phyloP scores from a whole-genome alignment of 352 stramenopile genomes.

The Blastocystis sp. region DNA sequence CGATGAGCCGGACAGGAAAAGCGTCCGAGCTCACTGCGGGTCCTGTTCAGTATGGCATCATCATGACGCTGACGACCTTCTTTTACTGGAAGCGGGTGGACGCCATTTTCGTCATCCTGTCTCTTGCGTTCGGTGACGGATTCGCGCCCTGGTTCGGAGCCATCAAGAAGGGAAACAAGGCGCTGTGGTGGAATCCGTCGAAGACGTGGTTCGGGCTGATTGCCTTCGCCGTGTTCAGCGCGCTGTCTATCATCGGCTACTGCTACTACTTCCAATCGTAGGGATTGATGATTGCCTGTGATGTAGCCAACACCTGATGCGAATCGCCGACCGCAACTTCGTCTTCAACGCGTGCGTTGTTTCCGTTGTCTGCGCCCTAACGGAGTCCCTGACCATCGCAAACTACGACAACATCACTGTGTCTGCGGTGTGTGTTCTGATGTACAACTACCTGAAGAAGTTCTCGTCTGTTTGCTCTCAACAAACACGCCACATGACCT shows the following conservation, averaged over 20 bases:
- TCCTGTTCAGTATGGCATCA: conserved; percentile 68
- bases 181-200: conserved; percentile 41
- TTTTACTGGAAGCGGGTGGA: conserved; percentile 63
- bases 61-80: conserved; percentile 46
- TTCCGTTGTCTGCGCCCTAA: conserved; percentile 60
- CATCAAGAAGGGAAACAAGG: conserved; percentile 3
- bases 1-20: conserved; percentile 59
- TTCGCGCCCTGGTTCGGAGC: conserved; percentile 25
- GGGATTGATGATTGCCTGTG: background rate
- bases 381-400: conserved; percentile 44
- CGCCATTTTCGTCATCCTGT: conserved; percentile 53
- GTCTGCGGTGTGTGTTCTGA: conserved; percentile 15
- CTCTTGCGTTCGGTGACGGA: conserved; percentile 61
- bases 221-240: conserved; percentile 33
- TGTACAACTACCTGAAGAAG: conserved; percentile 11
- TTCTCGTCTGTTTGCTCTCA: background rate
- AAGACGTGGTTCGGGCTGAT: conserved; percentile 49
- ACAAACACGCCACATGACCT: background rate
- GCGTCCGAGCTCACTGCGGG: conserved; percentile 15
- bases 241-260: conserved; percentile 10
- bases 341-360: conserved; percentile 22
- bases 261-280: conserved; percentile 36
- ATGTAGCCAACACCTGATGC: conserved; percentile 55
- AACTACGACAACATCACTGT: conserved; percentile 68
- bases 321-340: conserved; percentile 17